Conservation (phyloP, 176 grass and related monocot species). For the Carex cristatella region DNA sequence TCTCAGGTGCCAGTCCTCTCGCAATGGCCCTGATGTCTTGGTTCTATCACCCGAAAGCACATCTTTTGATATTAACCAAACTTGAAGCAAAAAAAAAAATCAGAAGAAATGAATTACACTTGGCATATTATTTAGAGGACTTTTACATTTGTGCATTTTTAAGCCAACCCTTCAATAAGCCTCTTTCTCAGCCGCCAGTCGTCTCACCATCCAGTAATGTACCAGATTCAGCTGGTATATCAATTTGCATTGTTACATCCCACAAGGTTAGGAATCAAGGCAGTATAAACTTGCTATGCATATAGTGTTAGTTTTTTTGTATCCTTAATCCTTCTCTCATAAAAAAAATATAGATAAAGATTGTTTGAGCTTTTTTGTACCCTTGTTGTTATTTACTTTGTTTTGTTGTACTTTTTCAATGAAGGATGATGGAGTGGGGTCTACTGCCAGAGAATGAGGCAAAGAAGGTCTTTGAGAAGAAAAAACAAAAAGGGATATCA, state of each 20-base stretch:
- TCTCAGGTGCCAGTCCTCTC: too few species aligned
- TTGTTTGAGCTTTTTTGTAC: neutral
- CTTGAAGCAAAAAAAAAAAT: neutral
- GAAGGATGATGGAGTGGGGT: constrained; percentile 22
- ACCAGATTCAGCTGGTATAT: neutral
- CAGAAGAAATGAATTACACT: neutral
- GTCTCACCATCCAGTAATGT: neutral
- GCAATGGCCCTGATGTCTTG: too few species aligned
- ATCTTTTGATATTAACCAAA: neutral
- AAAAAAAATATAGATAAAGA: neutral
- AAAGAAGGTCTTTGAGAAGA: constrained; percentile 5
- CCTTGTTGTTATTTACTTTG: neutral
- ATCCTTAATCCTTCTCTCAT: neutral
- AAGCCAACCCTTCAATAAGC: too few species aligned
- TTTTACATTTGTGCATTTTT: too few species aligned
- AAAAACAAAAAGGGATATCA: neutral
- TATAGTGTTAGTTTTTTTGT: neutral
- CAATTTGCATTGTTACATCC: neutral
- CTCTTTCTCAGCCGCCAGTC: too few species aligned
- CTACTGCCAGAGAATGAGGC: constrained; percentile 1
- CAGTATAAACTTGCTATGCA: neutral
- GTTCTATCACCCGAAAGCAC: too few species aligned
- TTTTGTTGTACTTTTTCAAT: neutral
- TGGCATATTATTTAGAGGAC: neutral
- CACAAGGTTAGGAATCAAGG: neutral